These are phyloP conservation scores for Aureobasidium sp. DNA, from an alignment of 2,329 filamentous ascomycete species.

Conservation along the genomic window DNA sequence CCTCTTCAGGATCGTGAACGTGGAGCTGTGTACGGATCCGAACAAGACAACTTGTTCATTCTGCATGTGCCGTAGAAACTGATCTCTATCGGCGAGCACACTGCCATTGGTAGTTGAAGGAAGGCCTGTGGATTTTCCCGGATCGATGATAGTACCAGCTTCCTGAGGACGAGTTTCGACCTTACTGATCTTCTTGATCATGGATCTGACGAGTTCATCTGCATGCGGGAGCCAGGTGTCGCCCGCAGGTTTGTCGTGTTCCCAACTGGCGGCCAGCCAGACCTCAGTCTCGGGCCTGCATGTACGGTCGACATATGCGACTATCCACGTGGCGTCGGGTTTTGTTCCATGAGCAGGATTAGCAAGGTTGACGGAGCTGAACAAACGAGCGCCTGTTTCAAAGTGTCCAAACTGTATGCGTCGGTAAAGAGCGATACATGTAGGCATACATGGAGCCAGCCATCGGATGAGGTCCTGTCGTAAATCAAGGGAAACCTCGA, in stretches of 20 bases:
- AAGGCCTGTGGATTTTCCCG: not conserved
- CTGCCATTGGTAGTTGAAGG: not conserved
- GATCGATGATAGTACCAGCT: not conserved
- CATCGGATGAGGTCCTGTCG: constrained; percentile 33
- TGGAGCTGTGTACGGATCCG: constrained; percentile 24
- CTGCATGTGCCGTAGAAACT: constrained; percentile 6
- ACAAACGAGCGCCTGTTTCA: constrained; percentile 35
- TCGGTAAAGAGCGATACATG: constrained; percentile 53
- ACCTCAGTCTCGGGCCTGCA: constrained; percentile 54
- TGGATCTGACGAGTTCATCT: not conserved
- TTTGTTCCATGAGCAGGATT: not conserved
- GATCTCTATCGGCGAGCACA: not conserved
- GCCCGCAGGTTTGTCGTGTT: constrained; percentile 12
- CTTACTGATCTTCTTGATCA: not conserved
- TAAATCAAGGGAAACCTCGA: not conserved
- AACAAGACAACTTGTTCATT: constrained; percentile 17
- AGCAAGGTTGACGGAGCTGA: constrained; percentile 29
- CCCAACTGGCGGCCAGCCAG: constrained; percentile 46
- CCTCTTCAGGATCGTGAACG: constrained; percentile 17
- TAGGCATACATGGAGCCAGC: constrained; percentile 45
- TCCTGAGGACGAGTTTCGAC: not conserved
- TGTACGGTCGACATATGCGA: constrained; percentile 53
- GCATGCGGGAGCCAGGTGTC: not conserved
- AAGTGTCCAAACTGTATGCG: constrained; percentile 50
- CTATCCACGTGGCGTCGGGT: constrained; percentile 33